Base-by-base conservation (phyloP, 768 basidiomycete genomes). In the Lanmaoa rubissima region DNA sequence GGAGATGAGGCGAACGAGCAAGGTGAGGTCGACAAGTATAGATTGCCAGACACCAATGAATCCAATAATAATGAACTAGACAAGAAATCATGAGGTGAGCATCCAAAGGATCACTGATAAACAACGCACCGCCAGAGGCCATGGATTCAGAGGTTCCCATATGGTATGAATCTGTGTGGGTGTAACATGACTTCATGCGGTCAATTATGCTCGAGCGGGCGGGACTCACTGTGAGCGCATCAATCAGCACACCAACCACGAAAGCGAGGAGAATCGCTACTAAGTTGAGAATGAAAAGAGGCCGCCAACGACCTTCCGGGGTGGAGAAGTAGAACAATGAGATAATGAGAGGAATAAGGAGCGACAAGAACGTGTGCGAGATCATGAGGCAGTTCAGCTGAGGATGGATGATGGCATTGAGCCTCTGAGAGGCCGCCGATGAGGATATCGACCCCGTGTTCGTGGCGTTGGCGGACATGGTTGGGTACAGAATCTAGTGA, bases 1-100 rank as follows among this genome's bases (percentile, higher is more conserved):
- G 12, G 60, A 57, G 31, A 60, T 43, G 5, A 69, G 53, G 39
- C 69, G 66, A 40, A 67, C 26, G 16, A 69, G 60, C 16, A 69
- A 53, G 26, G 62, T 69, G 31, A 58, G 36, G 42, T 68, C 64
- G n/a, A n/a, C n/a, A n/a, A n/a, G n/a, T n/a, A n/a, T n/a, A n/a
- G n/a, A n/a, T n/a, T n/a, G n/a, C n/a, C n/a, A n/a, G n/a, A n/a
- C n/a, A n/a, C n/a, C n/a, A n/a, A n/a, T n/a, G n/a, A n/a, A n/a
- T n/a, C n/a, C n/a, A n/a, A n/a, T n/a, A n/a, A n/a, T n/a, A n/a
- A n/a, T n/a, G n/a, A n/a, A n/a, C n/a, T n/a, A n/a, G n/a, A n/a
- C n/a, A n/a, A n/a, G n/a, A n/a, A n/a, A n/a, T n/a, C n/a, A n/a
- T n/a, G n/a, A n/a, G n/a, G n/a, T n/a, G n/a, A n/a, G n/a, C n/a